A percentile compares a stretch with the other conserved stretches of the same genome.
These are phyloP conservation scores for Calonectria ilicicola DNA, from an alignment of 2,329 filamentous ascomycete genomes.

Conservation along the genomic window DNA sequence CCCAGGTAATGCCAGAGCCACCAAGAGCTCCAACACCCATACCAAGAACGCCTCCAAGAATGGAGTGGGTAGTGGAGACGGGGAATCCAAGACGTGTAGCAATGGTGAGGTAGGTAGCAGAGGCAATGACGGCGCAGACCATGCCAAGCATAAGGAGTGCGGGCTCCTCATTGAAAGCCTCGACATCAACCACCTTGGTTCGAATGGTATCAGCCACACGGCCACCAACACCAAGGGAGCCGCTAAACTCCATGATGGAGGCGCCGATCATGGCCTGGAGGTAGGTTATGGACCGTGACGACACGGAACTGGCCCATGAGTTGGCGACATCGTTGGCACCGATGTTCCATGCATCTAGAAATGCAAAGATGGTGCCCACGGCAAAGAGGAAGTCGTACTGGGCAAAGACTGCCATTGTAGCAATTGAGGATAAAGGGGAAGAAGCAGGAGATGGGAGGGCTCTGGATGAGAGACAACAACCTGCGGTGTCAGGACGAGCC, in stretches of 20 bases:
- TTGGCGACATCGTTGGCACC: conserved; percentile 79
- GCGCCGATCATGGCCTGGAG: conserved; percentile 70
- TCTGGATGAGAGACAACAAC: neutral
- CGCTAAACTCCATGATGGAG: conserved; percentile 72
- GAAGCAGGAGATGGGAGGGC: neutral
- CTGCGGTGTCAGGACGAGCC: neutral
- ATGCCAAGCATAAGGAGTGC: conserved; percentile 69
- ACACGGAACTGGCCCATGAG: conserved; percentile 80
- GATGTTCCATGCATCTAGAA: conserved; percentile 76
- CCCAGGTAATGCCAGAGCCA: conserved; percentile 64
- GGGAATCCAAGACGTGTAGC: conserved; percentile 67
- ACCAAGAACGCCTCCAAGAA: conserved; percentile 70
- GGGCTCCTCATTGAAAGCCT: conserved; percentile 60
- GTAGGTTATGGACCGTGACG: conserved; percentile 74
- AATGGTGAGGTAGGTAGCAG: conserved; percentile 67
- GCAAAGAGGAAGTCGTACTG: conserved; percentile 74
- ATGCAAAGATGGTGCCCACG: conserved; percentile 73
- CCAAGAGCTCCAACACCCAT: conserved; percentile 69
- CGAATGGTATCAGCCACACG: conserved; percentile 72
- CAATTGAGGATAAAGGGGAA: neutral
- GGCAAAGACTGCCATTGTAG: conserved; percentile 46
- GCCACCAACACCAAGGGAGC: conserved; percentile 70
- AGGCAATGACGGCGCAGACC: conserved; percentile 66
- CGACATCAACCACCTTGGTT: conserved; percentile 67
- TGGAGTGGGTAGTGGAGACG: conserved; percentile 72